These are phyloP conservation scores for Geoglossum glabrum DNA, from an alignment of 495 filamentous ascomycete species.

Conservation along the genomic window DNA sequence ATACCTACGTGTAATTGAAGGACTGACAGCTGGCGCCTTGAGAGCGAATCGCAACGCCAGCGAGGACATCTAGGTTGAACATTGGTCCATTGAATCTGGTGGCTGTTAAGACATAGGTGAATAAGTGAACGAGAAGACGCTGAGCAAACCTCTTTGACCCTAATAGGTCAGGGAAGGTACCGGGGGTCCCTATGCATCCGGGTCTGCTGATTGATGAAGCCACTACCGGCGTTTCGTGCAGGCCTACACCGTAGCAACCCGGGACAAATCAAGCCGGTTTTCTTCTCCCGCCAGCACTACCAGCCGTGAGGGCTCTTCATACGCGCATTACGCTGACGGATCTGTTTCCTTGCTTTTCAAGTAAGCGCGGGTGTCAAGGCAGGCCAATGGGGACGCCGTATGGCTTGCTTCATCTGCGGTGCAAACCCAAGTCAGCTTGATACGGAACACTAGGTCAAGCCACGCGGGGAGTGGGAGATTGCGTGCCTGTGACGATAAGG, in stretches of 20 bases:
- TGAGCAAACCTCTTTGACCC: background rate
- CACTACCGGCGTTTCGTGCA: background rate
- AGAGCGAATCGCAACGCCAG: background rate
- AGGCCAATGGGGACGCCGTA: background rate
- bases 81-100: background rate
- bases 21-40: background rate
- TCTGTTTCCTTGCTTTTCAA: background rate
- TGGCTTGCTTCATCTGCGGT: background rate
- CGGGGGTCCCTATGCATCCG: background rate
- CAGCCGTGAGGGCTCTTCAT: background rate
- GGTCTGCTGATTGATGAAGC: background rate
- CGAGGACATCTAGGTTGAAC: background rate
- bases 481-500: conserved; percentile 1
- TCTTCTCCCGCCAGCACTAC: background rate
- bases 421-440: background rate
- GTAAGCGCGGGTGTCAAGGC: background rate
- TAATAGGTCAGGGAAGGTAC: background rate
- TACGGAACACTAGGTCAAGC: background rate
- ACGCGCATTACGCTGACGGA: background rate
- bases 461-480: background rate
- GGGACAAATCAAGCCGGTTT: background rate
- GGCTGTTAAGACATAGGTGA: too few relatives aligned
- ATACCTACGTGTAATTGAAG: background rate
- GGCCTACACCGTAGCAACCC: background rate
- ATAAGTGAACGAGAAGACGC: too few relatives aligned